Evolutionary conservation across 352 stramenopile species (phyloP).

Genomic region (Phytophthora meadii): DNA sequence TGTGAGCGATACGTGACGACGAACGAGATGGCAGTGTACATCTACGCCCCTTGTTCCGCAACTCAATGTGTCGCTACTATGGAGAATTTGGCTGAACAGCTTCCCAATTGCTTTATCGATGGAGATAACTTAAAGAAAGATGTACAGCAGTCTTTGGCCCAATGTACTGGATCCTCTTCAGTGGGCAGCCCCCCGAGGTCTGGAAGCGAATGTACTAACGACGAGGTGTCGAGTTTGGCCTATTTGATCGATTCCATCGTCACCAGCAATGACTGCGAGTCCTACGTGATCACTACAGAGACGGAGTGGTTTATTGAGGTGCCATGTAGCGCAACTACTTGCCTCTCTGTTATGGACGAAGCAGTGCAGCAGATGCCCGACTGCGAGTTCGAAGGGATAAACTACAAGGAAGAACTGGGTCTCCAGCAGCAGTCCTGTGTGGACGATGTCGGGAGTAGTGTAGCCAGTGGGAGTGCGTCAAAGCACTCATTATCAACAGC

Average conservation of each 20-base stretch:
- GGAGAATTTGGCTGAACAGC: constrained; percentile 5
- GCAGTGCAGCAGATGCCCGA: constrained; percentile 14
- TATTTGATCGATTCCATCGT: constrained; percentile 19
- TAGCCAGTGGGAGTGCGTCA: not conserved
- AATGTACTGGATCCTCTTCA: constrained; percentile 7
- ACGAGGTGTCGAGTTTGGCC: constrained; percentile 12
- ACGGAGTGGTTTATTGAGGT: constrained; percentile 16
- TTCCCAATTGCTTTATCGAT: constrained; percentile 25
- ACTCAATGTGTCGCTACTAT: constrained; percentile 22
- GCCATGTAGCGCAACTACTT: constrained; percentile 5
- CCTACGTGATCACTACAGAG: constrained; percentile 6
- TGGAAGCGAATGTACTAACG: constrained; percentile 2
- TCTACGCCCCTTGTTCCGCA: constrained; percentile 16
- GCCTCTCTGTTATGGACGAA: constrained; percentile 4
- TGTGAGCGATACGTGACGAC: constrained; percentile 8
- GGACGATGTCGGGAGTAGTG: not conserved
- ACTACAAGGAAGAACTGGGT: constrained; percentile 16
- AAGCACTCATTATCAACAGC: constrained; percentile 3
- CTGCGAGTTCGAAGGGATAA: constrained; percentile 18
- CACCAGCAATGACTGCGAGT: constrained; percentile 7
- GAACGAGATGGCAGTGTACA: constrained; percentile 17
- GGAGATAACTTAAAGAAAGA: constrained; percentile 19
- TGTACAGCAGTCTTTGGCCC: not conserved
- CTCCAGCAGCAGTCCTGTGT: constrained; percentile 6
- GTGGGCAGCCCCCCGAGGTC: not conserved